Base-by-base conservation (phyloP, 2,329 filamentous ascomycete species). In the Aspergillus unguis region DNA sequence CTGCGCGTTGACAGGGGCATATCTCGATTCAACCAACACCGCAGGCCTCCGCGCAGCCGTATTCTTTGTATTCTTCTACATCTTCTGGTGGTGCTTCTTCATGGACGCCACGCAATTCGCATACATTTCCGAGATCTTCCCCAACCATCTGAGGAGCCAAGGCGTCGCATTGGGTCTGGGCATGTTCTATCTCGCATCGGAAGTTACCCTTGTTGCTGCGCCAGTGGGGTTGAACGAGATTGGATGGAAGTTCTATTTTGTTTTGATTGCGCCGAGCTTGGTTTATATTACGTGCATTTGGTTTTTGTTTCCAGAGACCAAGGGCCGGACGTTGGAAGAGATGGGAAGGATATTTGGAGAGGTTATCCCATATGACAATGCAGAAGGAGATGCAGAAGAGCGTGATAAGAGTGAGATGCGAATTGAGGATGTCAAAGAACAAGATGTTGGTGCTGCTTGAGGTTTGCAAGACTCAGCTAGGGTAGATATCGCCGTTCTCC, bases 61-160 rank as follows among this genome's bases (percentile, higher is more conserved):
- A 0, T 73, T 75, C 54, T 74, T 75, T 58, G 64, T 72, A 40
- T 75, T 71, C 58, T 64, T 74, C 51, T 72, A 68, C 49, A 69
- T 72, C 40, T 55, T 70, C 48, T 74, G 67, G 58, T 76, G 72
- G 67, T 68, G 67, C 43, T 71, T 67, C 48, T 74, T 69, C 51
- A 59, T 76, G 44, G 74, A 76, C 50, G 73, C 73, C 1, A 73
- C 69, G n/a, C 71, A 74, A 43, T 76, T 73, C 53, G 62, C 73
- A 25, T 74, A 74, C 55, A 60, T 73, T 27, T 58, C 64, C 2
- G 71, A 74, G 59, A 75, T 75, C 44, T 75, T 72, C 61, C 72
- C 73, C 3, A 76, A 66, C 17, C 66, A 72, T 52, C 57, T 74
- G 10, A 67, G 72, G 3, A 63, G 65, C 9, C 65, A 72, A 38